Percentiles rank a stretch among this genome's conserved stretches.
Evolutionary conservation across 2,329 filamentous ascomycete genomes (phyloP).

Genomic region (Pyrenochaeta sp.): DNA sequence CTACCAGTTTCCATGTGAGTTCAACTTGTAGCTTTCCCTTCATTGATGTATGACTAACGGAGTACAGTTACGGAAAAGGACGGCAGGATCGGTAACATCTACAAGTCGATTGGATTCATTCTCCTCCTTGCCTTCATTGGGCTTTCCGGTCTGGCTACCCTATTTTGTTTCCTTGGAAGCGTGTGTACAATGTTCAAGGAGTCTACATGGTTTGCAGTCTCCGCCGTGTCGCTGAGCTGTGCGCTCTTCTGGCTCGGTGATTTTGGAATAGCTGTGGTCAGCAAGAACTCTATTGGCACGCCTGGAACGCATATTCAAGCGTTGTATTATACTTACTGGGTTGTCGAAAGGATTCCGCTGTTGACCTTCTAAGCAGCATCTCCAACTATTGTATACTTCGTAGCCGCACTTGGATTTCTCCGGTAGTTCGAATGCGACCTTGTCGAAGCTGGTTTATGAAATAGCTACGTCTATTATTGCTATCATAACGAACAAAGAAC

Average conservation of each 20-base stretch:
- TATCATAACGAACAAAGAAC: no score
- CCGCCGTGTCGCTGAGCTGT: background rate
- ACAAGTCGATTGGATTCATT: background rate
- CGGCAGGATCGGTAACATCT: background rate
- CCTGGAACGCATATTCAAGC: background rate
- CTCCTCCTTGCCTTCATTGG: background rate
- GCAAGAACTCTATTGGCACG: background rate
- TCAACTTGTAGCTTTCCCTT: background rate
- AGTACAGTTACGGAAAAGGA: background rate
- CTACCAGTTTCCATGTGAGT: constrained; percentile 11
- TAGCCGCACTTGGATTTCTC: no score
- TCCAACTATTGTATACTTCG: no score
- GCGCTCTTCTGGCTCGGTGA: constrained; percentile 2
- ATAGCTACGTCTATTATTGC: no score
- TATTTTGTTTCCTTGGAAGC: background rate
- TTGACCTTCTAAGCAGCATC: background rate
- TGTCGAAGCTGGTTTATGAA: no score
- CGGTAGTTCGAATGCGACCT: no score
- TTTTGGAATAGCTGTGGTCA: background rate
- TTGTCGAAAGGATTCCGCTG: background rate
- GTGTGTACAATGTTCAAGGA: background rate
- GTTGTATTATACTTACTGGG: background rate
- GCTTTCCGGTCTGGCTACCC: background rate
- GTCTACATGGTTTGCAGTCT: background rate
- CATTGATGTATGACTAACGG: background rate